Evolutionary conservation across 805 yeast genomes (phyloP), one percentile per base, ranked within the genome.

Genomic region (Debaryomyces castellii): DNA sequence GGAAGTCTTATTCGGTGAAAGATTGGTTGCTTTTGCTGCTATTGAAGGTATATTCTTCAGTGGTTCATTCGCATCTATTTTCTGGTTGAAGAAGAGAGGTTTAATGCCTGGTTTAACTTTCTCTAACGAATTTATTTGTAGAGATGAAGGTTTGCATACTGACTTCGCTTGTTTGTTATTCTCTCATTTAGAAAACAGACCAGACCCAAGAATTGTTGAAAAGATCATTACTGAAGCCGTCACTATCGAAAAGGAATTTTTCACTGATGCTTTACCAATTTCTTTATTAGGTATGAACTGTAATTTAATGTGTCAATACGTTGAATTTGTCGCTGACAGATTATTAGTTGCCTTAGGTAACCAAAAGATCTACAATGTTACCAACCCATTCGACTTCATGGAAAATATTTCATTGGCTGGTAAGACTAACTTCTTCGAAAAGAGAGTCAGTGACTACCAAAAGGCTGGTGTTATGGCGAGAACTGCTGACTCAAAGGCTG

Each of bases 21-120:
- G 99, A 69, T 81, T 92, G 61, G 95, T 94, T 51, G 99, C 99
- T 16, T 92, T 94, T 64, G 98, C 98, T 51, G 97, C 99, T 51
- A 96, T 92, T 49, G 99, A 92, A 76, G 99, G 99, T 76, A 89
- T 94, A 52, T 92, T 92, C 84, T 92, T 92, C 80, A 87, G 96
- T 39, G 99, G 99, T 53, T 94, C 98, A 2, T 92, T 92, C 66
- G 99, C 99, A 41, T 90, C 98, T 44, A 90, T 92, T 66, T 92
- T 92, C 78, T 92, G 99, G 99, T 83, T 92, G 64, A 92, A 94
- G 83, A 92, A 92, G 83, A 87, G 97, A 71, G 99, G 99, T 67
- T 78, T 92, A 65, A 92, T 92, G 99, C 98, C 99, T 30, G 99
- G 99, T 64, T 79, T 92, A 61, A 92, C 98, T 37, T 94, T 92